Evolutionary conservation across 768 basidiomycete species (phyloP).

Genomic region (Trametes cinnabarina): DNA sequence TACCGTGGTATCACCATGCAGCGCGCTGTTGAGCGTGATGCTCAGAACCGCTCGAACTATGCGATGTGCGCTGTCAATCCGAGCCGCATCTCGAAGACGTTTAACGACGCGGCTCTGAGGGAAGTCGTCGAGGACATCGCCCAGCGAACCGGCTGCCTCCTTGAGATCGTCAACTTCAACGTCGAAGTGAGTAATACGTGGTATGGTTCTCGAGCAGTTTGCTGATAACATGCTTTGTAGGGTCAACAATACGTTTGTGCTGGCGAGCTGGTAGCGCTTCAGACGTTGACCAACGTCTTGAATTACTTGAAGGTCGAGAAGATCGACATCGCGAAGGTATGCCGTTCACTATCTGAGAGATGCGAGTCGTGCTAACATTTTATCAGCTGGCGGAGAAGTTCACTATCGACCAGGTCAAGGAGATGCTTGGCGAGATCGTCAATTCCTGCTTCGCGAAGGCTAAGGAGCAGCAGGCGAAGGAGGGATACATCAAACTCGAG

Average conservation of each 20-base stretch:
- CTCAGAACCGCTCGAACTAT: conserved; percentile 90
- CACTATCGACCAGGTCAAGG: conserved; percentile 90
- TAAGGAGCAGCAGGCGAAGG: conserved; percentile 70
- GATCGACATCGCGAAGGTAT: conserved; percentile 87
- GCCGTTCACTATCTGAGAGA: not conserved
- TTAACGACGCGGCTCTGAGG: conserved; percentile 92
- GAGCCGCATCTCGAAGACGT: conserved; percentile 88
- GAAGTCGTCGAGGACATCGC: conserved; percentile 95
- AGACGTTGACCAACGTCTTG: conserved; percentile 92
- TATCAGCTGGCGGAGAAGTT: conserved; percentile 80
- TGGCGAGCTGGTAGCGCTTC: conserved; percentile 90
- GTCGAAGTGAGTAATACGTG: conserved; percentile 82
- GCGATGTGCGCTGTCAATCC: conserved; percentile 99
- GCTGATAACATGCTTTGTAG: conserved; percentile 37
- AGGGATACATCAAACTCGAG: conserved; percentile 91
- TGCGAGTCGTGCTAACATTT: conserved; percentile 3
- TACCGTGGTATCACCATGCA: conserved; percentile 99
- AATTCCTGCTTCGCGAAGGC: conserved; percentile 76
- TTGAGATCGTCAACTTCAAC: conserved; percentile 98
- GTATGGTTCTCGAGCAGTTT: not conserved
- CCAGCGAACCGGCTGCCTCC: conserved; percentile 67
- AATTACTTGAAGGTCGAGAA: conserved; percentile 97
- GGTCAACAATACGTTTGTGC: conserved; percentile 99
- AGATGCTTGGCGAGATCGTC: conserved; percentile 92
- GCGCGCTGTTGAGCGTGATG: conserved; percentile 95